phyloP scores from a whole-genome alignment of 2,329 filamentous ascomycete genomes.

The Xylariaceae sp. region DNA sequence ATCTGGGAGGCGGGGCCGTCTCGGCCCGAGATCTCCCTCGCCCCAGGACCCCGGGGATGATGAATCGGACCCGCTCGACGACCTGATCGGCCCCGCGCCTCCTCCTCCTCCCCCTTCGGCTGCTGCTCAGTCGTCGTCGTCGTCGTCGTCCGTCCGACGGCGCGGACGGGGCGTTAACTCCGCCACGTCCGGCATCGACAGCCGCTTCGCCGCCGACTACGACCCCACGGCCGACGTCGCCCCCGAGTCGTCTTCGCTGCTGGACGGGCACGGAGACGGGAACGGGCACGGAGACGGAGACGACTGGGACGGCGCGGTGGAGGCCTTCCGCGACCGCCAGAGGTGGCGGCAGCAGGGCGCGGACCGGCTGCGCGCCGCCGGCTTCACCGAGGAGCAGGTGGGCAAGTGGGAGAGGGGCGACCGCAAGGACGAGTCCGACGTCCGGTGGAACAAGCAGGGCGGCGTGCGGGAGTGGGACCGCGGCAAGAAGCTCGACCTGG shows the following conservation, averaged over 20 bases:
- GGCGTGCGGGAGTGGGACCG: constrained; percentile 57
- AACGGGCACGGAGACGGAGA: too few species aligned
- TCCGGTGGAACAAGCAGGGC: constrained; percentile 64
- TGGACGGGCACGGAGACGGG: constrained; percentile 40
- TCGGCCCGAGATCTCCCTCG: too few species aligned
- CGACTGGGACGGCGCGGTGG: constrained; percentile 76
- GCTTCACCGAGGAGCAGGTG: constrained; percentile 70
- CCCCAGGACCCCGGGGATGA: too few species aligned
- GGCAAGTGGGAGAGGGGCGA: constrained; percentile 61
- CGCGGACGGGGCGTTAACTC: constrained; percentile 64
- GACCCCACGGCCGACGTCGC: constrained; percentile 50
- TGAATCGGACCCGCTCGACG: constrained; percentile 67
- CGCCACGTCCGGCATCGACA: constrained; percentile 63
- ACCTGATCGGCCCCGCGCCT: constrained; percentile 68
- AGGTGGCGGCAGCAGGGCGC: constrained; percentile 70
- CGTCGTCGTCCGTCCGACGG: constrained; percentile 38
- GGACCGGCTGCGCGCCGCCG: constrained; percentile 66
- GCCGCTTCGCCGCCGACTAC: constrained; percentile 65
- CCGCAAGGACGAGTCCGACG: constrained; percentile 54
- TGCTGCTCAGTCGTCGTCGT: too few species aligned
- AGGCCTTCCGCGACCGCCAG: constrained; percentile 71
- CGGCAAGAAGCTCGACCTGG: constrained; percentile 35
- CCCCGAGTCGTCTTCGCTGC: constrained; percentile 20
- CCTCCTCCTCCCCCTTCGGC: constrained; percentile 31
- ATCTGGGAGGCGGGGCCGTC: constrained; percentile 1